Conservation (phyloP, 148 eudicot species). For the Linanthus parryae region DNA sequence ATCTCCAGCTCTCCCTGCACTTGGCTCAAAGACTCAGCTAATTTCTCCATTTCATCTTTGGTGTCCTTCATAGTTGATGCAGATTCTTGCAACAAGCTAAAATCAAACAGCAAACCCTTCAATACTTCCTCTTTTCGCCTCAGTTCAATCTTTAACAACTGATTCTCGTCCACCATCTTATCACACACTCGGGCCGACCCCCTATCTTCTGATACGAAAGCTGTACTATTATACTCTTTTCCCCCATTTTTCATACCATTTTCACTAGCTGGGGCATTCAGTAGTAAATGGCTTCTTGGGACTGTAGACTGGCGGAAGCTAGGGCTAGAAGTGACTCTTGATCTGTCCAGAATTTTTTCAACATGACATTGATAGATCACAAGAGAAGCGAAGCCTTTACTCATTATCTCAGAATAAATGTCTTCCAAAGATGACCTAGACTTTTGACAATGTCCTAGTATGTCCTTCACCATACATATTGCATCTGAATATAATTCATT, state of each 20-base stretch:
- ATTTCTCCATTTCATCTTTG: slow-evolving; percentile 43
- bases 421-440: slow-evolving; percentile 33
- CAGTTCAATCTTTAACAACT: slow-evolving; percentile 39
- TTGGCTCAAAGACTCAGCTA: slow-evolving; percentile 34
- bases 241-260: slow-evolving; percentile 3
- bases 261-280: background rate
- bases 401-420: slow-evolving; percentile 23
- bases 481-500: slow-evolving; percentile 30
- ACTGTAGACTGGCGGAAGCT: background rate
- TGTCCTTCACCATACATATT: slow-evolving; percentile 21
- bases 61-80: slow-evolving; percentile 41
- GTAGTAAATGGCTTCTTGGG: slow-evolving; percentile 3
- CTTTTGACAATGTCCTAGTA: slow-evolving; percentile 16
- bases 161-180: slow-evolving; percentile 21
- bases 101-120: slow-evolving; percentile 56
- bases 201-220: background rate
- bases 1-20: slow-evolving; percentile 34
- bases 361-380: slow-evolving; percentile 25
- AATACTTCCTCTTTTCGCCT: slow-evolving; percentile 39
- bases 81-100: slow-evolving; percentile 61
- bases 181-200: slow-evolving; percentile 7
- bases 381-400: slow-evolving; percentile 22
- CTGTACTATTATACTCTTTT: slow-evolving; percentile 8
- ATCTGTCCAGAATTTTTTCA: slow-evolving; percentile 11
- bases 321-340: background rate